Evolutionary conservation across 1,139 yeast genomes (phyloP).

Genomic region (Lodderomyces orthopsilosis): DNA sequence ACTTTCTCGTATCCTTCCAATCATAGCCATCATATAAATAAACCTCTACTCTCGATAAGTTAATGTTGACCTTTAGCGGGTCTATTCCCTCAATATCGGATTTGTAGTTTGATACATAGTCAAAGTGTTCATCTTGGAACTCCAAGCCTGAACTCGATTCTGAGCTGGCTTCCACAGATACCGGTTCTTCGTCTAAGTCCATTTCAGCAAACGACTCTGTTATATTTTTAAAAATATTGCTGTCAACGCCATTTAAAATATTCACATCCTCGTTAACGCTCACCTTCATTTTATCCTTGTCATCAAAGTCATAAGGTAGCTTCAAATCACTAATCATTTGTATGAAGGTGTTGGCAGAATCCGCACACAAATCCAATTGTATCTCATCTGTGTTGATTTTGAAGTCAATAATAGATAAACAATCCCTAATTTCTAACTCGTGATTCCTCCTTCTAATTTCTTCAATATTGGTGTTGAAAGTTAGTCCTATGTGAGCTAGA

Average conservation of each 20-base stretch:
- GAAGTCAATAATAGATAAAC: constrained; percentile 36
- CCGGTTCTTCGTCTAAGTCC: constrained; percentile 6
- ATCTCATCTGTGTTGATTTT: constrained; percentile 50
- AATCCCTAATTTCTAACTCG: constrained; percentile 20
- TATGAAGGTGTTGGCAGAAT: constrained; percentile 69
- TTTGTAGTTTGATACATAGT: constrained; percentile 5
- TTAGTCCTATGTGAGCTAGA: constrained; percentile 40
- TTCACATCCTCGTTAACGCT: constrained; percentile 36
- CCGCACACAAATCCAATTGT: constrained; percentile 72
- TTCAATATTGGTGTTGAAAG: constrained; percentile 28
- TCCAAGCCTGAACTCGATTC: constrained; percentile 9
- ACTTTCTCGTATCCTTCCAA: constrained; percentile 75
- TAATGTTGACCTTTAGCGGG: constrained; percentile 32
- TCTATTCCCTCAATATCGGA: constrained; percentile 15
- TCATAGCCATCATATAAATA: constrained; percentile 88
- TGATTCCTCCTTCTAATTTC: constrained; percentile 20
- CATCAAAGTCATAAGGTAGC: constrained; percentile 57
- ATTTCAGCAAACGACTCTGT: constrained; percentile 12
- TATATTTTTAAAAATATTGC: constrained; percentile 10
- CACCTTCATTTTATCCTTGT: constrained; percentile 54
- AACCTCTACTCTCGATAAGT: constrained; percentile 42
- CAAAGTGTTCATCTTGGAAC: constrained; percentile 15
- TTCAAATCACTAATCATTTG: constrained; percentile 72
- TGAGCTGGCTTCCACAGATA: constrained; percentile 8
- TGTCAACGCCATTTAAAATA: constrained; percentile 49